These are phyloP conservation scores for Vigna angularis DNA, from an alignment of 306 rosid genomes.

Conservation along the genomic window DNA sequence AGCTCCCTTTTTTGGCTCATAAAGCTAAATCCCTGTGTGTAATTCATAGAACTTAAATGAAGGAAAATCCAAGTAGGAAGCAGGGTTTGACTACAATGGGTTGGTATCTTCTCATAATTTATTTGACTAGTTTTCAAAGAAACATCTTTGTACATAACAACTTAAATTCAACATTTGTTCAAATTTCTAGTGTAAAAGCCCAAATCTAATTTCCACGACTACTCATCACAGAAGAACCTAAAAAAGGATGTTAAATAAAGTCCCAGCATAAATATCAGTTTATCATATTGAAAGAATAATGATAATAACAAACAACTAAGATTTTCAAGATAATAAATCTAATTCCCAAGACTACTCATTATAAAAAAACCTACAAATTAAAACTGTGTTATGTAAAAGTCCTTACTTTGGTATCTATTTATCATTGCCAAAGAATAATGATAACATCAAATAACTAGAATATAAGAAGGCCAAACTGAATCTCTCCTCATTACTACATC, in stretches of 20 bases:
- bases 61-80: slow-evolving; percentile 16
- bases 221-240: slow-evolving; percentile 19
- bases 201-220: slow-evolving; percentile 5
- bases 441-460: slow-evolving; percentile 3
- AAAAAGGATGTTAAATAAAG: neutral
- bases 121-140: neutral
- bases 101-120: slow-evolving; percentile 5
- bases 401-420: too few species aligned
- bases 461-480: slow-evolving; percentile 21
- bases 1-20: slow-evolving; percentile 4
- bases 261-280: slow-evolving; percentile 2
- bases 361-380: neutral
- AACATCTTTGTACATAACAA: neutral
- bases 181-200: slow-evolving; percentile 24
- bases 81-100: neutral
- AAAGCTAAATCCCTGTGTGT: neutral
- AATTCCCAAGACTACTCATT: slow-evolving; percentile 5
- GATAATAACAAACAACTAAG: neutral
- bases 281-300: slow-evolving; percentile 7
- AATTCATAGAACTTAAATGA: slow-evolving; percentile 1
- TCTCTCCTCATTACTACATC: slow-evolving; percentile 11
- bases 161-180: neutral
- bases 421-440: slow-evolving; percentile 11
- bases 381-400: neutral
- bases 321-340: neutral